Conservation (phyloP, 257 asterid species). For the Salvia rosmarinus region DNA sequence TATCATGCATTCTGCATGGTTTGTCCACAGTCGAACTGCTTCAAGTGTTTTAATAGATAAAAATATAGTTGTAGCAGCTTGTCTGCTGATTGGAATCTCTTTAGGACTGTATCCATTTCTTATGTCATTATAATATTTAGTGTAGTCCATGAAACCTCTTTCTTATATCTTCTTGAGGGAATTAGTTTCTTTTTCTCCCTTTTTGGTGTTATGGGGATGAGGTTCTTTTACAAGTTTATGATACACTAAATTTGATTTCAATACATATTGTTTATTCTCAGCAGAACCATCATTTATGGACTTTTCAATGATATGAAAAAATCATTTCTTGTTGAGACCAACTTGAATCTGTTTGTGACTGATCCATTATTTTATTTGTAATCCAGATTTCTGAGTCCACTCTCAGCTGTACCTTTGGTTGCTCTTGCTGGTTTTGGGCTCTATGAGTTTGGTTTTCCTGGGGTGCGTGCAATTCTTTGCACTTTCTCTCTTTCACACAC, state of each 20-base stretch:
- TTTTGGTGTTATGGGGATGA: neutral
- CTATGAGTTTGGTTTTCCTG: constrained; percentile 92
- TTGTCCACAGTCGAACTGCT: neutral
- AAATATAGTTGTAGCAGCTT: neutral
- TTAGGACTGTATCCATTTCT: too few relatives aligned
- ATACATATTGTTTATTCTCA: neutral
- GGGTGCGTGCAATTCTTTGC: constrained; percentile 46
- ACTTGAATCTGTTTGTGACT: constrained; percentile 2
- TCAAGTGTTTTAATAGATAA: neutral
- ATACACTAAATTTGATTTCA: neutral
- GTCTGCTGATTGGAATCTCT: neutral
- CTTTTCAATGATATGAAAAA: neutral
- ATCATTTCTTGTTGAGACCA: neutral
- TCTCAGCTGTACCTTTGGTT: constrained; percentile 90
- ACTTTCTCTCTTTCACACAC: neutral
- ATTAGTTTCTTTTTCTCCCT: neutral
- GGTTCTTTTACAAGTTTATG: neutral
- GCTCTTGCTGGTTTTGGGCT: constrained; percentile 88
- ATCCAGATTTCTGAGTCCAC: constrained; percentile 83
- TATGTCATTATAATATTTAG: neutral
- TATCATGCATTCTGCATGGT: neutral
- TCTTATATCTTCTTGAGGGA: too few relatives aligned
- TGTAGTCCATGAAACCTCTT: neutral
- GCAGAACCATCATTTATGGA: neutral
- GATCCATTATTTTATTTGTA: constrained; percentile 27